These are phyloP conservation scores for Citrus unshiu DNA, from an alignment of 345 rosid species.

Conservation along the genomic window DNA sequence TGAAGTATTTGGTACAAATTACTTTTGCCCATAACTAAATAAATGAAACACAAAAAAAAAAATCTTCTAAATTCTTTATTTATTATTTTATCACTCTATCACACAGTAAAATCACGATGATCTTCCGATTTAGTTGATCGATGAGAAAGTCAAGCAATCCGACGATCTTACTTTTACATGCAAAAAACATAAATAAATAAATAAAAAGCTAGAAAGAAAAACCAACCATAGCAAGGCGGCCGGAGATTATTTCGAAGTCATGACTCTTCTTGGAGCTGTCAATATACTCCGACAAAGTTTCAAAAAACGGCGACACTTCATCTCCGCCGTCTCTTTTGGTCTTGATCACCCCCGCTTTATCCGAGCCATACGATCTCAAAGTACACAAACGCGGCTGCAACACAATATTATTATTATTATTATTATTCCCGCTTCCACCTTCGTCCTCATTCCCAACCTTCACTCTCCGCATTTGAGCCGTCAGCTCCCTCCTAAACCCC, in stretches of 20 bases:
- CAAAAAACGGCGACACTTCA: slow-evolving; percentile 59
- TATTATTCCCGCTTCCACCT: neutral
- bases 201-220: neutral
- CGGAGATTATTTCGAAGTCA: slow-evolving; percentile 86
- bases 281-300: slow-evolving; percentile 72
- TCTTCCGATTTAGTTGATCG: too few relatives aligned
- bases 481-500: neutral
- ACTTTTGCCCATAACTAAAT: too few relatives aligned
- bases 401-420: slow-evolving; percentile 35
- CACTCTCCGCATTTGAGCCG: slow-evolving; percentile 28
- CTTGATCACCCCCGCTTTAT: slow-evolving; percentile 40
- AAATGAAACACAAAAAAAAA: too few relatives aligned
- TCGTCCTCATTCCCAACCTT: slow-evolving; percentile 21
- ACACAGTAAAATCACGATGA: too few relatives aligned
- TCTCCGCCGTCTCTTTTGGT: slow-evolving; percentile 37
- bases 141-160: too few relatives aligned
- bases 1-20: too few relatives aligned
- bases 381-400: slow-evolving; percentile 86
- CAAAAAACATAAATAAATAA: neutral
- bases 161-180: neutral
- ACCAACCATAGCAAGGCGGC: slow-evolving; percentile 83
- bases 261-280: slow-evolving; percentile 89
- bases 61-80: too few relatives aligned
- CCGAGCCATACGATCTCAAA: slow-evolving; percentile 80
- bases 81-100: too few relatives aligned